phyloP scores from a whole-genome alignment of 2,329 filamentous ascomycete species.

The Ophiostoma sp. region DNA sequence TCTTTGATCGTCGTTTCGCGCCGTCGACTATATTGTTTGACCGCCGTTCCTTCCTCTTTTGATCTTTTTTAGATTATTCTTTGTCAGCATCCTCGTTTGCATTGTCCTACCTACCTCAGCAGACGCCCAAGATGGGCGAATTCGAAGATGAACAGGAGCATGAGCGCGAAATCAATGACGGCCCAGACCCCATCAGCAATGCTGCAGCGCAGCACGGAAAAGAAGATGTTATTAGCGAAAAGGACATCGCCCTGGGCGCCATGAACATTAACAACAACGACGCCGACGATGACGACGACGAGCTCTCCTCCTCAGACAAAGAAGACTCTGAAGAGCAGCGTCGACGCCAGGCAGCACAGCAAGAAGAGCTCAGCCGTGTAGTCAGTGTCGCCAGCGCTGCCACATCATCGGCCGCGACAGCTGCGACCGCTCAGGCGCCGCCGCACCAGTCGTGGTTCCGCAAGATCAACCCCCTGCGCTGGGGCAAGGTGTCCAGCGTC shows the following conservation, averaged over 20 bases:
- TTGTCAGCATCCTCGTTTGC: background rate
- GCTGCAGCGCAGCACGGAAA: slow-evolving; percentile 14
- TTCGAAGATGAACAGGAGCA: slow-evolving; percentile 27
- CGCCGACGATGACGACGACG: slow-evolving; percentile 20
- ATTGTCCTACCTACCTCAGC: background rate
- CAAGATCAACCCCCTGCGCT: slow-evolving; percentile 56
- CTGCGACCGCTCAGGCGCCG: background rate
- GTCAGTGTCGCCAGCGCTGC: slow-evolving; percentile 34
- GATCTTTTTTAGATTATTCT: background rate
- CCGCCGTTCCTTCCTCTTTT: background rate
- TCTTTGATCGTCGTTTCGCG: background rate
- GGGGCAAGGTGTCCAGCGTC: slow-evolving; percentile 52
- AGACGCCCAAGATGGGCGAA: slow-evolving; percentile 21
- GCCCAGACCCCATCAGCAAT: slow-evolving; percentile 26
- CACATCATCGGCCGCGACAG: background rate
- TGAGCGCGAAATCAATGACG: slow-evolving; percentile 25
- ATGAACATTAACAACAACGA: slow-evolving; percentile 36
- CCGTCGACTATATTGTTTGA: background rate
- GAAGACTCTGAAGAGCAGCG: slow-evolving; percentile 24
- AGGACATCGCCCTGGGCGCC: slow-evolving; percentile 24
- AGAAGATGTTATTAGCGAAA: slow-evolving; percentile 27
- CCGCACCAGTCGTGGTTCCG: slow-evolving; percentile 58
- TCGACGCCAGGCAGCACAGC: background rate
- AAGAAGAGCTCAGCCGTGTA: slow-evolving; percentile 38
- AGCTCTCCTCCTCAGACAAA: slow-evolving; percentile 32